Evolutionary conservation across 129 eudicot species (phyloP).

Genomic region (Calendula officinalis): DNA sequence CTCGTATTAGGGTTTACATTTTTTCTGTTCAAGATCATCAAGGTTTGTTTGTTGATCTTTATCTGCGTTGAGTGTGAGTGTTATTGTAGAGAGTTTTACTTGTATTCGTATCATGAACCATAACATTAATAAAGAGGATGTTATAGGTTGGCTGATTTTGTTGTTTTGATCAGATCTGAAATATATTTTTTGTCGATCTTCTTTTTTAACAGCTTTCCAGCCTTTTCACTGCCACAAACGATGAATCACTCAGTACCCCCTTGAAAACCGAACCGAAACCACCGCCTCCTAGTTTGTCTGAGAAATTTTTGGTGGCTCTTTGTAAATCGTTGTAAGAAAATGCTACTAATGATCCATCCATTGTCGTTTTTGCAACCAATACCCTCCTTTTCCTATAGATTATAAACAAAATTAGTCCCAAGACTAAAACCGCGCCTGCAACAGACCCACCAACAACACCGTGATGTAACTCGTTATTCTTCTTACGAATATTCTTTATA

Average conservation of each 20-base stretch:
- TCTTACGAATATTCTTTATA: background rate
- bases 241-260: conserved; percentile 52
- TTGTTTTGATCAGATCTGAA: no score
- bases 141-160: no score
- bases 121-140: no score
- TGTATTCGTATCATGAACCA: no score
- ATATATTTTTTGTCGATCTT: no score
- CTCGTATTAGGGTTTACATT: no score
- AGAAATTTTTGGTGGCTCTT: conserved; percentile 49
- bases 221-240: conserved; percentile 59
- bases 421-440: conserved; percentile 19
- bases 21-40: no score
- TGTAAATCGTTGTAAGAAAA: conserved; percentile 57
- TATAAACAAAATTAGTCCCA: conserved; percentile 35
- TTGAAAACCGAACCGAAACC: conserved; percentile 64
- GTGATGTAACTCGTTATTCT: conserved; percentile 17
- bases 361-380: conserved; percentile 21
- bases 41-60: no score
- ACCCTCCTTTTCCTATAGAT: conserved; percentile 29
- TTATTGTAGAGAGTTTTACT: no score
- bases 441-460: conserved; percentile 45
- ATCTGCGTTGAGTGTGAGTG: no score
- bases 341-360: conserved; percentile 54
- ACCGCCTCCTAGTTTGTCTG: conserved; percentile 54
- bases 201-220: no score